Percentiles rank a stretch among this genome's conserved stretches.
These are phyloP conservation scores for Pythium oligandrum DNA, from an alignment of 352 stramenopile genomes.

Conservation along the genomic window DNA sequence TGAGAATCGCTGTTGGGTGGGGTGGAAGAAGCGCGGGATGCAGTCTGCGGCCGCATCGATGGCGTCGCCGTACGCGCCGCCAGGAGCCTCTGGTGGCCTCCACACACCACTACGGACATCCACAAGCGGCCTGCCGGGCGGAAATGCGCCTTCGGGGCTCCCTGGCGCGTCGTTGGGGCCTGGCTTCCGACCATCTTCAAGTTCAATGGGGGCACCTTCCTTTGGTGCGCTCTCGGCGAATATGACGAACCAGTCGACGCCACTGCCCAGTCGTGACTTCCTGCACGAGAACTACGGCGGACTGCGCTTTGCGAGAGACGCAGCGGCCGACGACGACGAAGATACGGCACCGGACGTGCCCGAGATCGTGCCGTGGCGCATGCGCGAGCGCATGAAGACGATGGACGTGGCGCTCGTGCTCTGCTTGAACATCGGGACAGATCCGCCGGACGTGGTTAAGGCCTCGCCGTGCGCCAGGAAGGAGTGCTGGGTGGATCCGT, in stretches of 20 bases:
- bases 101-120: not conserved
- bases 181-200: too few species aligned
- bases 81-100: constrained; percentile 2
- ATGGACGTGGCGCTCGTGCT: constrained; percentile 95
- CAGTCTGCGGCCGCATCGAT: not conserved
- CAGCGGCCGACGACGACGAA: constrained; percentile 27
- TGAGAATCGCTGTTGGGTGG: not conserved
- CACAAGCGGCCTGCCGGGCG: too few species aligned
- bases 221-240: too few species aligned
- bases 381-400: constrained; percentile 87
- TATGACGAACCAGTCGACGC: too few species aligned
- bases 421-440: constrained; percentile 97
- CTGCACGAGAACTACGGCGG: constrained; percentile 33
- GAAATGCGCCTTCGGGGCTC: too few species aligned
- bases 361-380: constrained; percentile 77
- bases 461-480: constrained; percentile 94
- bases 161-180: too few species aligned
- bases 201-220: too few species aligned
- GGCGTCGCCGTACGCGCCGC: constrained; percentile 10
- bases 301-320: constrained; percentile 58
- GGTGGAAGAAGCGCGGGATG: not conserved
- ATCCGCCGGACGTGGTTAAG: constrained; percentile 97
- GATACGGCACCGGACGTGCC: constrained; percentile 16
- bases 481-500: constrained; percentile 98
- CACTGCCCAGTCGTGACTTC: constrained; percentile 5